Evolutionary conservation across 441 rosid species (phyloP), one percentile per base, ranked within the genome.

Genomic region (Adansonia madagascariensis): DNA sequence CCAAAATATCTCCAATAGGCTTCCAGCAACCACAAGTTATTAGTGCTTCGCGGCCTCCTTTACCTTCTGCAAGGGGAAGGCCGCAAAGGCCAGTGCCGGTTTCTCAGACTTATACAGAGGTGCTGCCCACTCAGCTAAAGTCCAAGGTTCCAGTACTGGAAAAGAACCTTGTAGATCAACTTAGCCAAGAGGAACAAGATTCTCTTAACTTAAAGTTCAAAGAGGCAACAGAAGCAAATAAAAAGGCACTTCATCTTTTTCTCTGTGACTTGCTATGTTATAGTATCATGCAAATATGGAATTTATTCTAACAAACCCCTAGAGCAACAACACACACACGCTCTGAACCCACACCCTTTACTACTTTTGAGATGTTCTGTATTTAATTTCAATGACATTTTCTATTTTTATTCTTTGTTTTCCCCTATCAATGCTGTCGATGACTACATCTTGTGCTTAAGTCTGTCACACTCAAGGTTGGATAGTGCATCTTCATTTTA

Each of bases 161-260:
- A 85, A 96, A 91, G 82, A 90, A 88, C 84, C 89, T 92, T 61
- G 85, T 87, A 71, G 89, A 92, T 88, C 99, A 96, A 84, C 98
- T 96, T 57, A 89, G 94, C 86, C 88, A 89, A 81, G 99, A 91
- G 64, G 99, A 96, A 85, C 98, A 94, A 86, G 95, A 90, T 60
- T 85, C 92, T 3, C 88, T 96, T 74, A 87, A 90, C 80, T 77
- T 86, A 55, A 96, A 91, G 84, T 90, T 94, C 75, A 89, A 88
- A 89, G 99, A 96, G 77, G 98, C 99, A 66, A 81, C 86, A 57
- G 89, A 89, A 70, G 97, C 94, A 67, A 94, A 92, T 86, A 96
- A 91, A 86, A 94, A 94, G 97, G 99, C 77, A 86, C 79, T 82
- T 78, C 47, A 80, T 74, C 76, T 72, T 76, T 75, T 77, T 81